Base-by-base conservation (phyloP, 306 rosid species). In the Luffa aegyptiaca region DNA sequence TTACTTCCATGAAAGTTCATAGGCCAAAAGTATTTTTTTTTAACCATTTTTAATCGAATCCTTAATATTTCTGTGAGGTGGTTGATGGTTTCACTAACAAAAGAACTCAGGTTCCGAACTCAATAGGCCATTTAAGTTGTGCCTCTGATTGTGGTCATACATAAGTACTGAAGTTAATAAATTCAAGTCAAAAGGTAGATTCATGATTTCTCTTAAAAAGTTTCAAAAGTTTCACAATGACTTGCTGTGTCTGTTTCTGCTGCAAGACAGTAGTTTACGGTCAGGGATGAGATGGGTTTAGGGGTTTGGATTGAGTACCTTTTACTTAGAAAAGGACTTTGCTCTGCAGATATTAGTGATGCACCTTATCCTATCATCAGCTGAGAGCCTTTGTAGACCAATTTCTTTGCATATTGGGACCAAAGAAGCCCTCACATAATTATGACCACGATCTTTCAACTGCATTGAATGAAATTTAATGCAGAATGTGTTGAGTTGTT, bases 291-390 rank as follows among this genome's bases (percentile, higher is more conserved):
- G 33, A 68, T 18, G n/a, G 35, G 33, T 69, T 41, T 42, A 68
- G 53, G 75, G 35, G 75, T 36, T 10, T 69, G 37, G 53, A 69
- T 69, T 44, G 36, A 48, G 58, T 78, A 44, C 35, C 81, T 33
- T 78, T 46, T 8, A 72, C 57, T 82, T 79, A 48, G 89, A 87
- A 70, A 87, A 81, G 72, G 92, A 85, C 86, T 49, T 51, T 26
- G 85, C 85, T 78, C 41, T 56, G 39, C 63, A 73, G 80, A 74
- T 71, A 78, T 69, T 74, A 80, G 73, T 79, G 86, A 79, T 62
- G 81, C 86, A 76, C 76, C 81, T 79, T 86, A 82, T 86, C 90
- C 56, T 77, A 42, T n/a, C 48, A 58, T 72, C 84, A 35, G 46
- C 80, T 39, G 20, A 73, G 76, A 20, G 39, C 44, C 78, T 64